These are phyloP conservation scores for Nidularia pulvinata DNA, from an alignment of 768 basidiomycete species.

Conservation along the genomic window DNA sequence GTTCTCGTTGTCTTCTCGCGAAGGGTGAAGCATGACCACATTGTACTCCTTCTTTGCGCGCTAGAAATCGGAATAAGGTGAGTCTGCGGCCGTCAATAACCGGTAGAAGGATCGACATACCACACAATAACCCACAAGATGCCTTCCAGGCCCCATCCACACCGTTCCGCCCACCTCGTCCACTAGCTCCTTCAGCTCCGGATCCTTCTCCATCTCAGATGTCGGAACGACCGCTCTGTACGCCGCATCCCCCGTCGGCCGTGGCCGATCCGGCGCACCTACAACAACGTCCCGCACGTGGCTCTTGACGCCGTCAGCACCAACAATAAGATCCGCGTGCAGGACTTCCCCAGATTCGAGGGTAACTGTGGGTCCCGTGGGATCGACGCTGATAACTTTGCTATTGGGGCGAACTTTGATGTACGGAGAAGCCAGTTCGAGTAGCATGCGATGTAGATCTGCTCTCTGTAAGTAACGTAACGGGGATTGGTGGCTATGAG, in stretches of 20 bases:
- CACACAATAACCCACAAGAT: constrained; percentile 30
- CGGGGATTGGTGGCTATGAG: constrained; percentile 6
- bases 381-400: constrained; percentile 27
- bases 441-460: constrained; percentile 42
- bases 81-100: not conserved
- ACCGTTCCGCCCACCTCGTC: constrained; percentile 51
- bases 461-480: constrained; percentile 49
- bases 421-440: constrained; percentile 31
- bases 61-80: constrained; percentile 7
- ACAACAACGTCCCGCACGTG: constrained; percentile 44
- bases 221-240: constrained; percentile 56
- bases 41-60: constrained; percentile 41
- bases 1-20: constrained; percentile 30
- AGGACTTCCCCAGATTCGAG: constrained; percentile 41
- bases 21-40: constrained; percentile 41
- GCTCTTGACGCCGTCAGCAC: constrained; percentile 53
- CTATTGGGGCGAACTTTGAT: constrained; percentile 32
- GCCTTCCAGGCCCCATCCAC: constrained; percentile 54
- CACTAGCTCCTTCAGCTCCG: constrained; percentile 47
- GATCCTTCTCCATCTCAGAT: constrained; percentile 44
- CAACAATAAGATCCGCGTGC: constrained; percentile 41
- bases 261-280: constrained; percentile 41
- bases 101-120: constrained; percentile 11
- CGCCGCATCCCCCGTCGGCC: constrained; percentile 62
- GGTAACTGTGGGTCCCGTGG: constrained; percentile 25